Conservation (phyloP, 768 basidiomycete genomes). For the Kwoniella heveanensis region DNA sequence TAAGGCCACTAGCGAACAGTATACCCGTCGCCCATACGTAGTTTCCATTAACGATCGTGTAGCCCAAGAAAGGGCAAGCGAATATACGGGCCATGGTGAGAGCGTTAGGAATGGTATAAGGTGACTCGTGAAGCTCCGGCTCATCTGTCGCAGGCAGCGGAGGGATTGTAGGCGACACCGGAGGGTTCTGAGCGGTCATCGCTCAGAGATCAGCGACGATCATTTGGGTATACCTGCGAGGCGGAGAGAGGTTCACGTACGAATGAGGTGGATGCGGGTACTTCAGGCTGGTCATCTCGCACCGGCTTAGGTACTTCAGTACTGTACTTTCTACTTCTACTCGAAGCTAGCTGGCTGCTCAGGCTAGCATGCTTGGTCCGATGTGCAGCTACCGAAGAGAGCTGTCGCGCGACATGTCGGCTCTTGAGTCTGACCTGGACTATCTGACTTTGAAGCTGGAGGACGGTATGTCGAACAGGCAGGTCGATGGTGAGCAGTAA, state of each 20-base stretch:
- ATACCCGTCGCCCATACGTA: conserved; percentile 78
- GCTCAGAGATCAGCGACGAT: too few species aligned
- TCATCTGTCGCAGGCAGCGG: conserved; percentile 18
- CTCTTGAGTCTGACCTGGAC: conserved; percentile 19
- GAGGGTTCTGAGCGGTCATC: conserved; percentile 1
- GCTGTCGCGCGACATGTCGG: conserved; percentile 18
- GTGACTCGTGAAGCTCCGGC: conserved; percentile 51
- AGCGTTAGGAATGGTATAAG: conserved; percentile 87
- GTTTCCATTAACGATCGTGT: conserved; percentile 79
- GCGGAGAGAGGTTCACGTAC: neutral
- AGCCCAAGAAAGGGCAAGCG: conserved; percentile 89
- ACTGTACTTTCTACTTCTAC: conserved; percentile 5
- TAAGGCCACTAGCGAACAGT: conserved; percentile 86
- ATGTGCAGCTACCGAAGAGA: neutral
- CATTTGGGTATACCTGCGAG: neutral
- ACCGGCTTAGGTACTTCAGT: conserved; percentile 5
- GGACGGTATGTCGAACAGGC: conserved; percentile 20
- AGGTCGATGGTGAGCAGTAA: conserved; percentile 10
- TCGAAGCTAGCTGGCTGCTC: neutral
- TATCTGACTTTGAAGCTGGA: conserved; percentile 19
- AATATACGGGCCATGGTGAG: conserved; percentile 83
- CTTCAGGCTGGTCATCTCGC: conserved; percentile 5
- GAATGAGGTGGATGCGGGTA: conserved; percentile 15
- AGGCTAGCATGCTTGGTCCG: neutral
- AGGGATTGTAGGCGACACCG: conserved; percentile 9